These are phyloP conservation scores for Serendipita vermifera DNA, from an alignment of 768 basidiomycete genomes.

Conservation along the genomic window DNA sequence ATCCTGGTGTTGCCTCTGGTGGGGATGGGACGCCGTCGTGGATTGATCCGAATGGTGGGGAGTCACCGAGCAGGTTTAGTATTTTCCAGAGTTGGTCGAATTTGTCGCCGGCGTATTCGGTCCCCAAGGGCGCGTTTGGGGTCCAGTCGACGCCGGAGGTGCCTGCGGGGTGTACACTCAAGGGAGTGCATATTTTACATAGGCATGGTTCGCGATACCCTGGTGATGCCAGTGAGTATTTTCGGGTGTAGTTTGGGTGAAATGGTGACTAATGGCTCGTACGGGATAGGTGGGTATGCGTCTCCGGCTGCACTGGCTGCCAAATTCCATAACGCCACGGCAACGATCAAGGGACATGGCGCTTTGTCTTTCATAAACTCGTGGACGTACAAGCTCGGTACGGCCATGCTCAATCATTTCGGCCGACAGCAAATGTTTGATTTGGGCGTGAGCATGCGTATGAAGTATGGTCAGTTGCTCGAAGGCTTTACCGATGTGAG, in stretches of 20 bases:
- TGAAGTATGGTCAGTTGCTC: slow-evolving; percentile 60
- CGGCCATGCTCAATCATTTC: slow-evolving; percentile 42
- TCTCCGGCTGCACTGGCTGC: neutral
- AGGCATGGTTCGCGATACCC: slow-evolving; percentile 65
- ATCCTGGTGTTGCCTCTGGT: too few species aligned
- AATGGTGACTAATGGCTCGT: too few species aligned
- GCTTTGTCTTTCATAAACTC: slow-evolving; percentile 26
- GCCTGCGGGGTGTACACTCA: slow-evolving; percentile 56
- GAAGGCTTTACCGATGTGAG: slow-evolving; percentile 26
- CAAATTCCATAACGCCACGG: slow-evolving; percentile 7
- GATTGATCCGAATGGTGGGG: too few species aligned
- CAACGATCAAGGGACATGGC: slow-evolving; percentile 18
- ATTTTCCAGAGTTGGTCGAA: slow-evolving; percentile 75
- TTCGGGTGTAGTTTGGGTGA: too few species aligned
- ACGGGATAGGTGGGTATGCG: neutral
- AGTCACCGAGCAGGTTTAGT: too few species aligned
- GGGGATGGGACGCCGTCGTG: too few species aligned
- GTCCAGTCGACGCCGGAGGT: slow-evolving; percentile 56
- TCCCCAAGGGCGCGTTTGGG: slow-evolving; percentile 51
- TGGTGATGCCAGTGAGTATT: too few species aligned
- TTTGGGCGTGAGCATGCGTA: slow-evolving; percentile 27
- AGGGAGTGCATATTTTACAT: slow-evolving; percentile 66
- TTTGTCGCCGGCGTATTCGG: slow-evolving; percentile 75
- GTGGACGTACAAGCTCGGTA: slow-evolving; percentile 79
- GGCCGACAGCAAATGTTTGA: slow-evolving; percentile 29